Evolutionary conservation across 768 basidiomycete genomes (phyloP).

Genomic region (Tylopilus subfusipes): DNA sequence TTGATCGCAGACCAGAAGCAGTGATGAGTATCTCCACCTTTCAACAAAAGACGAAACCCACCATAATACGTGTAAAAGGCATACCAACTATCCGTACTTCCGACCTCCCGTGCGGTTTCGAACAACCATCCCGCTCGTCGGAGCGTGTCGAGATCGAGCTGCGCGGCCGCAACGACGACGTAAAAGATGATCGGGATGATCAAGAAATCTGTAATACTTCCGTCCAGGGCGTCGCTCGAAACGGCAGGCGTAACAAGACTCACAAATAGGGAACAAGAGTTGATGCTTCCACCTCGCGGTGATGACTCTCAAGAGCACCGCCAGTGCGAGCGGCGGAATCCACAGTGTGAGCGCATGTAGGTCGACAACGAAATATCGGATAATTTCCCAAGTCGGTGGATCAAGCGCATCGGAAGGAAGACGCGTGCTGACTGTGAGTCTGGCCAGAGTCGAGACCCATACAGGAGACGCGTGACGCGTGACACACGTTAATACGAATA

Average conservation of each 20-base stretch:
- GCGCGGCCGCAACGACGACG: conserved; percentile 60
- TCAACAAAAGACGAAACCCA: conserved; percentile 31
- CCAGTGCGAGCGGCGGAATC: conserved; percentile 74
- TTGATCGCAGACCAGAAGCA: not conserved
- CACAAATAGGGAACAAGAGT: conserved; percentile 85
- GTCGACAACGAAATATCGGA: conserved; percentile 67
- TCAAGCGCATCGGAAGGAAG: conserved; percentile 74
- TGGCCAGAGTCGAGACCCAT: conserved; percentile 24
- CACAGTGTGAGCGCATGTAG: conserved; percentile 67
- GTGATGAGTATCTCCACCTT: not conserved
- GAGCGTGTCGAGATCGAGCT: conserved; percentile 56
- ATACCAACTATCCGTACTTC: conserved; percentile 58
- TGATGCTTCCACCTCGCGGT: conserved; percentile 82
- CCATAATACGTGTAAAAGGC: conserved; percentile 80
- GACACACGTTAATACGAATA: too few species aligned
- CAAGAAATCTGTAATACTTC: conserved; percentile 57
- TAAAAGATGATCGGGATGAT: conserved; percentile 84
- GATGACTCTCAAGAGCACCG: conserved; percentile 72
- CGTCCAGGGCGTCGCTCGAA: not conserved
- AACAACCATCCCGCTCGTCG: conserved; percentile 82
- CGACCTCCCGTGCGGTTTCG: conserved; percentile 44
- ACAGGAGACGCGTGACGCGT: too few species aligned
- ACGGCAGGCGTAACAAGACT: conserved; percentile 25
- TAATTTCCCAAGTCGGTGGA: conserved; percentile 55
- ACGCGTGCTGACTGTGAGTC: conserved; percentile 81